Percentiles rank a stretch among this genome's conserved stretches.
These are phyloP conservation scores for Cryphonectria parasitica DNA, from an alignment of 2,329 filamentous ascomycete species.

Conservation along the genomic window DNA sequence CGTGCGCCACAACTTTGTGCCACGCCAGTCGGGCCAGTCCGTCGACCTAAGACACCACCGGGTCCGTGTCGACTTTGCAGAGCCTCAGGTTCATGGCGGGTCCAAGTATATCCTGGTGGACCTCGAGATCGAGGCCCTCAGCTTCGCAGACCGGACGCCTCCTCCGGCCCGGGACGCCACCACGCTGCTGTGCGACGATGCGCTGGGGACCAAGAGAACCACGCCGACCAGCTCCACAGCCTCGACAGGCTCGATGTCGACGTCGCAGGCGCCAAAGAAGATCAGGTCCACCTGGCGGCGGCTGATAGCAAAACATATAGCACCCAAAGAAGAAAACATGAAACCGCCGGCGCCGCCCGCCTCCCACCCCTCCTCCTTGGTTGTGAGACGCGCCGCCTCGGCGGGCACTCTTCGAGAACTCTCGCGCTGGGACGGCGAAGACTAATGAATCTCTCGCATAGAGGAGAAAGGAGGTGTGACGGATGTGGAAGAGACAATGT, in stretches of 20 bases:
- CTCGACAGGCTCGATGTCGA: not conserved
- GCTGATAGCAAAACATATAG: not conserved
- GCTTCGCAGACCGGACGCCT: not conserved
- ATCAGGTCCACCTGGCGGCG: not conserved
- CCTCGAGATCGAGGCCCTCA: slow-evolving; percentile 10
- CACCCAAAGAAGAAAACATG: not conserved
- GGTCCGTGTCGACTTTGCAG: slow-evolving; percentile 5
- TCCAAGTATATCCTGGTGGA: slow-evolving; percentile 14
- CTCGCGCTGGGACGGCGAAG: slow-evolving; percentile 11
- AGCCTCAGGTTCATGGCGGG: slow-evolving; percentile 7
- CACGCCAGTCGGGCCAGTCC: slow-evolving; percentile 6
- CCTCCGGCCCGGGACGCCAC: not conserved
- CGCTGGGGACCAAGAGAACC: not conserved
- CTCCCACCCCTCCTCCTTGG: not conserved
- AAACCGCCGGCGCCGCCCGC: not conserved
- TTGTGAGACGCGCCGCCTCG: slow-evolving; percentile 1
- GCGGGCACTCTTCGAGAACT: slow-evolving; percentile 8
- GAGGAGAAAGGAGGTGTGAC: not conserved
- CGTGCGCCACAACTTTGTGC: slow-evolving; percentile 1
- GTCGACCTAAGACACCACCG: not conserved
- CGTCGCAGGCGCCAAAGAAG: slow-evolving; percentile 6
- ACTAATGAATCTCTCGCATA: not conserved
- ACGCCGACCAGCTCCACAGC: not conserved
- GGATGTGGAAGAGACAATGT: not conserved
- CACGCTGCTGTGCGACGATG: not conserved